Evolutionary conservation across 2,329 filamentous ascomycete species (phyloP).

Genomic region (Pseudogymnoascus sp.): DNA sequence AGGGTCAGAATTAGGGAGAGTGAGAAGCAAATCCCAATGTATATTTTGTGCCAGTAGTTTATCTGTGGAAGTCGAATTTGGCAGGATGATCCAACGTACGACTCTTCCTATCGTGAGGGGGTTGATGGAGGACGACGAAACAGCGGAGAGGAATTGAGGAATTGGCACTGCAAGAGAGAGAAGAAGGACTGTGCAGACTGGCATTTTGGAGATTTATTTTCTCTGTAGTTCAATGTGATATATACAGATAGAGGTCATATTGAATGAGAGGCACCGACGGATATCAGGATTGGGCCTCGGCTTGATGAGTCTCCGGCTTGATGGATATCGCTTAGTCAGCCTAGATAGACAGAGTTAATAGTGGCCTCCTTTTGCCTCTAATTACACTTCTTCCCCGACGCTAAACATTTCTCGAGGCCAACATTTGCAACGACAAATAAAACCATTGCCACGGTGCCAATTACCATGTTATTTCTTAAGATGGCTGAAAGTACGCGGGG

Average conservation of each 20-base stretch:
- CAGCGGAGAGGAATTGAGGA: conserved; percentile 32
- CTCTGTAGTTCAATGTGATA: background rate
- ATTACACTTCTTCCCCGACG: background rate
- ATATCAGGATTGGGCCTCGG: background rate
- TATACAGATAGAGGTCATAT: background rate
- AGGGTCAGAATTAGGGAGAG: conserved; percentile 27
- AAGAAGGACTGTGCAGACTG: conserved; percentile 39
- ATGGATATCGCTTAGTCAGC: background rate
- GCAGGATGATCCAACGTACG: conserved; percentile 42
- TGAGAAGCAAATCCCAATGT: conserved; percentile 40
- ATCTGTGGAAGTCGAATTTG: conserved; percentile 33
- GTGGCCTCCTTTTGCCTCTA: background rate
- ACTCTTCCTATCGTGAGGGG: conserved; percentile 36
- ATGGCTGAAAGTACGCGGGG: conserved; percentile 22
- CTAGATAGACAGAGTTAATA: background rate
- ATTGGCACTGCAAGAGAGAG: conserved; percentile 32
- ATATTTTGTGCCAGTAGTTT: conserved; percentile 29
- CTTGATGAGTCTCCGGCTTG: conserved; percentile 1
- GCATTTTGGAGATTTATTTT: conserved; percentile 31
- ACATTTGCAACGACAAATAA: background rate
- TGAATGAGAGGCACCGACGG: background rate
- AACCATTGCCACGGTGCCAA: no score
- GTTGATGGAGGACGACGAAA: conserved; percentile 27
- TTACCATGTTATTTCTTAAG: background rate
- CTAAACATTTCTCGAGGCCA: background rate